Evolutionary conservation across 2,329 filamentous ascomycete species (phyloP).

Genomic region (Fusarium clavum): DNA sequence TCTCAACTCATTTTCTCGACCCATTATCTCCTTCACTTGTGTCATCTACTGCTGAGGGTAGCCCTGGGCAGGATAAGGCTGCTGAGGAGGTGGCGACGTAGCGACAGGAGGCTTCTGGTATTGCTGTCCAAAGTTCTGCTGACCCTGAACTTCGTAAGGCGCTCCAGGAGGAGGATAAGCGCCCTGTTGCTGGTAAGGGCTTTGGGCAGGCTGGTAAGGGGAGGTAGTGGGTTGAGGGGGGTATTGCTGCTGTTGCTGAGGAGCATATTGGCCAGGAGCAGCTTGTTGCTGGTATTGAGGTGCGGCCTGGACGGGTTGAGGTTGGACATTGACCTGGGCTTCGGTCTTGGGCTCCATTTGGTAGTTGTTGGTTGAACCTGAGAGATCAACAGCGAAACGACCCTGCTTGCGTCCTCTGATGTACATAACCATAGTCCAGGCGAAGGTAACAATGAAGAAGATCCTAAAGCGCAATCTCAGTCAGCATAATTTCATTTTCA

Average conservation of each 20-base stretch:
- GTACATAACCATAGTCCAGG: conserved; percentile 52
- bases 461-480: conserved; percentile 46
- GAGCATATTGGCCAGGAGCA: conserved; percentile 15
- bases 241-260: conserved; percentile 30
- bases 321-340: conserved; percentile 39
- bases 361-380: conserved; percentile 40
- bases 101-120: conserved; percentile 11
- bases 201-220: conserved; percentile 41
- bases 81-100: conserved; percentile 36
- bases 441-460: conserved; percentile 54
- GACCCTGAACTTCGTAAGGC: conserved; percentile 35
- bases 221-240: conserved; percentile 22
- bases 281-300: conserved; percentile 41
- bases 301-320: conserved; percentile 27
- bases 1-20: neutral
- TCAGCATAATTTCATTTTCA: neutral
- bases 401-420: conserved; percentile 54
- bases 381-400: conserved; percentile 47
- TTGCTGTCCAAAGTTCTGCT: conserved; percentile 34
- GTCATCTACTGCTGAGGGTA: conserved; percentile 15
- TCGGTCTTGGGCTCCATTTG: conserved; percentile 53
- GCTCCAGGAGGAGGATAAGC: conserved; percentile 42
- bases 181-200: conserved; percentile 48
- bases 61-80: conserved; percentile 22
- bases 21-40: neutral